A percentile compares a stretch with the other conserved stretches of the same genome.
These are phyloP conservation scores for Pseudogymnoascus destructans DNA, from an alignment of 2,329 filamentous ascomycete genomes.

Conservation along the genomic window DNA sequence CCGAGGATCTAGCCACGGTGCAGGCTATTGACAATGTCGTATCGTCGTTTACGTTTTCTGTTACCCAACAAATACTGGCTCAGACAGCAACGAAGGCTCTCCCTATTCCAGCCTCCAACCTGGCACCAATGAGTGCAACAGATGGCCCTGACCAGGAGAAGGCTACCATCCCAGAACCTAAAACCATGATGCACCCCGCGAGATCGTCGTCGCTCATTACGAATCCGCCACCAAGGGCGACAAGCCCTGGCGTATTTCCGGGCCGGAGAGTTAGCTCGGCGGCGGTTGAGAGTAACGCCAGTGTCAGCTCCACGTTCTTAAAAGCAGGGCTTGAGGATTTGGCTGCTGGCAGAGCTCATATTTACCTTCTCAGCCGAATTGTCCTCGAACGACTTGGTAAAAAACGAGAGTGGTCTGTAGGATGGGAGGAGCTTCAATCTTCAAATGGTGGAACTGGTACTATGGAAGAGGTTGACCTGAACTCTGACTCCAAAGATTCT, in stretches of 20 bases:
- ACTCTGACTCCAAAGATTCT: conserved; percentile 27
- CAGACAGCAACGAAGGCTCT: conserved; percentile 60
- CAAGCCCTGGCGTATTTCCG: conserved; percentile 42
- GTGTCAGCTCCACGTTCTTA: conserved; percentile 34
- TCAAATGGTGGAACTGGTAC: conserved; percentile 14
- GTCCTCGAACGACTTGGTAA: conserved; percentile 64
- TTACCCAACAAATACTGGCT: conserved; percentile 61
- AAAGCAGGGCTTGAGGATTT: conserved; percentile 65
- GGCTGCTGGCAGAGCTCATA: conserved; percentile 68
- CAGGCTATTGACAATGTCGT: conserved; percentile 61
- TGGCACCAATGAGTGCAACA: conserved; percentile 25
- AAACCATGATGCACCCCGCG: conserved; percentile 57
- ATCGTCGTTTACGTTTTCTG: conserved; percentile 63
- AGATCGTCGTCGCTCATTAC: conserved; percentile 47
- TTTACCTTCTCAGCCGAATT: conserved; percentile 67
- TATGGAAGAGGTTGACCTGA: conserved; percentile 46
- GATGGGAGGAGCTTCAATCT: conserved; percentile 46
- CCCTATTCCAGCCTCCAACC: conserved; percentile 48
- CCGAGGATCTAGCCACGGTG: conserved; percentile 21
- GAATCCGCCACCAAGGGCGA: conserved; percentile 29
- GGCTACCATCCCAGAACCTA: conserved; percentile 50
- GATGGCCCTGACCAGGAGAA: conserved; percentile 39
- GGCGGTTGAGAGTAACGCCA: conserved; percentile 29
- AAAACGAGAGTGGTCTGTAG: conserved; percentile 60
- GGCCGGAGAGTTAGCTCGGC: conserved; percentile 30